phyloP scores from a whole-genome alignment of 345 rosid genomes.

The Luvunga scandens region DNA sequence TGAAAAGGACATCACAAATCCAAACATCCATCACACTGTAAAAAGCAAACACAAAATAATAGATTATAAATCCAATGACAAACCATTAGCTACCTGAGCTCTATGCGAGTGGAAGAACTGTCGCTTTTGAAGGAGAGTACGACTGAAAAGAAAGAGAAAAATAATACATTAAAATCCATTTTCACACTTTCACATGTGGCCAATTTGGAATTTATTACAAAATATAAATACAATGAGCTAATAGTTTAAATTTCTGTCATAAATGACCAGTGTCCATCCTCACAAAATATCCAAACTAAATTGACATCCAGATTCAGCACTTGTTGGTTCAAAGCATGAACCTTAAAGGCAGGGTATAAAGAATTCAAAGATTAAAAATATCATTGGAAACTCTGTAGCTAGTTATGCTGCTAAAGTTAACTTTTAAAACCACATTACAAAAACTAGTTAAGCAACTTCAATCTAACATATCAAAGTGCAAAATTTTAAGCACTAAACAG shows the following conservation, averaged over 20 bases:
- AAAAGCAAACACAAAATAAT: background rate
- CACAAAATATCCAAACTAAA: background rate
- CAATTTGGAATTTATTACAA: background rate
- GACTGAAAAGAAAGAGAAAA: conserved; percentile 45
- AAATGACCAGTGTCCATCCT: background rate
- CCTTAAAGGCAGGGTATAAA: background rate
- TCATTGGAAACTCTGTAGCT: background rate
- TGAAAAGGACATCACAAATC: background rate
- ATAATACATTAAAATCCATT: conserved; percentile 19
- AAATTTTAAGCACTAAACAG: background rate
- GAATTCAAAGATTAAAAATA: background rate
- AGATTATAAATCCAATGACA: background rate
- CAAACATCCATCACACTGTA: background rate
- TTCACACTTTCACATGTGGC: background rate
- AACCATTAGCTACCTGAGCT: conserved; percentile 70
- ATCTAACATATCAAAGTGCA: background rate
- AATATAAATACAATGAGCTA: background rate
- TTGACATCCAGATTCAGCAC: background rate
- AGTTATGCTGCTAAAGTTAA: background rate
- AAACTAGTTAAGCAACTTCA: background rate
- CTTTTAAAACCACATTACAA: background rate
- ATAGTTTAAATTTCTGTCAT: background rate
- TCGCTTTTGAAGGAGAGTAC: conserved; percentile 79
- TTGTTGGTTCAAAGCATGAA: background rate
- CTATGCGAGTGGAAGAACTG: conserved; percentile 98